phyloP scores from a whole-genome alignment of 495 filamentous ascomycete species.

The Jackrogersella minutella region DNA sequence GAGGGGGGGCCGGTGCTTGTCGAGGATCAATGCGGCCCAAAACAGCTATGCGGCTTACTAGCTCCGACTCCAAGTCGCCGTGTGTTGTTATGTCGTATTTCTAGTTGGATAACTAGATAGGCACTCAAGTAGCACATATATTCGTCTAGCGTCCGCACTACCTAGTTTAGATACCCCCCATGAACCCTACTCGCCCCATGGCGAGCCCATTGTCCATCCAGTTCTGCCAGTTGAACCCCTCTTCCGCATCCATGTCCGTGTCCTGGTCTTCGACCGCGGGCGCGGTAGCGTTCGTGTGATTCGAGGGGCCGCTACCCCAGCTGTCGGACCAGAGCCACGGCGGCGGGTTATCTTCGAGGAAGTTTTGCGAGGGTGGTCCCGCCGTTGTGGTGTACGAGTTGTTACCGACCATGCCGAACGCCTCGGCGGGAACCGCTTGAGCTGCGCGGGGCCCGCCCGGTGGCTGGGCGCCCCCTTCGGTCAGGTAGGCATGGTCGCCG shows the following conservation, averaged over 20 bases:
- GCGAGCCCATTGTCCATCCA: conserved; percentile 53
- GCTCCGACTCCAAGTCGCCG: not conserved
- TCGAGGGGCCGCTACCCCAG: conserved; percentile 14
- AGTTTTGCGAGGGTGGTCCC: conserved; percentile 16
- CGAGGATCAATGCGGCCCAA: not conserved
- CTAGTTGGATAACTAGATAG: not conserved
- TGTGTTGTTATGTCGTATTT: not conserved
- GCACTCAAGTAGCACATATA: not conserved
- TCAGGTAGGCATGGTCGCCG: conserved; percentile 22
- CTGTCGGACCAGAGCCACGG: conserved; percentile 54
- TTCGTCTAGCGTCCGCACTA: not conserved
- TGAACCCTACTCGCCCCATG: conserved; percentile 42
- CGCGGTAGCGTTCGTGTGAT: conserved; percentile 9
- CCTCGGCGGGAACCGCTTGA: conserved; percentile 13
- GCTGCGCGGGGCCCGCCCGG: conserved; percentile 10
- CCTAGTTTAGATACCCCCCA: conserved; percentile 35
- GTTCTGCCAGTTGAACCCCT: conserved; percentile 58
- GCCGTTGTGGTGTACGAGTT: not conserved
- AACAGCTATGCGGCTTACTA: not conserved
- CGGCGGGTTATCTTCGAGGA: conserved; percentile 47
- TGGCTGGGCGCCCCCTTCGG: conserved; percentile 27
- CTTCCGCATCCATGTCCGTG: conserved; percentile 51
- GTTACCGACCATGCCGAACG: conserved; percentile 17
- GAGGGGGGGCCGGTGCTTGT: not conserved
- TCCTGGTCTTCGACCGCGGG: conserved; percentile 45